Evolutionary conservation across 1,284 basidiomycete species (phyloP), one percentile per base, ranked within the genome.

Genomic region (Trichosporon sp.): DNA sequence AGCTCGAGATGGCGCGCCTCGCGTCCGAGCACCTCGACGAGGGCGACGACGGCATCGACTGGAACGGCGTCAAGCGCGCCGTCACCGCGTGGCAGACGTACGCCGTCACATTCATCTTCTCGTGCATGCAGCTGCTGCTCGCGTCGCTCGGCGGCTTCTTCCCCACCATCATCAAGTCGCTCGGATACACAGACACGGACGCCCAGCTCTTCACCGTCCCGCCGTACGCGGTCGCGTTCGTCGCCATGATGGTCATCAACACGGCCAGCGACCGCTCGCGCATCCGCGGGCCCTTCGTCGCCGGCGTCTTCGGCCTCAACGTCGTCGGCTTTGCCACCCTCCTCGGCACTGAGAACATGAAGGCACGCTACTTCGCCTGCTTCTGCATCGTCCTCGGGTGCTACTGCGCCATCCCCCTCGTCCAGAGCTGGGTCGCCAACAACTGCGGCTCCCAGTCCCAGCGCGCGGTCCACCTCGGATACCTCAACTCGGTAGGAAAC

Each of bases 61-160:
- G 74, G 75, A 60, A 47, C 23, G 78, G 72, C 2, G 73, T 85
- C 9, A 89, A 89, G 18, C 85, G 87, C 18, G 85, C 86, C 1
- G 84, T 93, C 29, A 88, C 88, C 64, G 87, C 86, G 81, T 83
- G 89, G 89, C 78, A 76, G 62, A 68, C 70, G 12, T 66, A 69
- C 53, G 65, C 81, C 5, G 85, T 88, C 67, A 60, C 56, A 13
- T 60, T 60, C 56, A 31, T 60, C 15, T 60, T 91, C 76, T 80
- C 84, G 67, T 90, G 89, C 34, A 53, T 60, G 15, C 94, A 94
- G 78, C 87, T 89, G 89, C 65, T 89, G 23, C 68, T 68, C 25
- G 64, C 56, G 12, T 90, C 90, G 7, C 88, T 91, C 53, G 88
- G 88, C 2, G 92, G 91, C 0, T 94, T 93, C 81, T 83, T 93